Base-by-base conservation (phyloP, 306 rosid species). In the Mimosa pudica region DNA sequence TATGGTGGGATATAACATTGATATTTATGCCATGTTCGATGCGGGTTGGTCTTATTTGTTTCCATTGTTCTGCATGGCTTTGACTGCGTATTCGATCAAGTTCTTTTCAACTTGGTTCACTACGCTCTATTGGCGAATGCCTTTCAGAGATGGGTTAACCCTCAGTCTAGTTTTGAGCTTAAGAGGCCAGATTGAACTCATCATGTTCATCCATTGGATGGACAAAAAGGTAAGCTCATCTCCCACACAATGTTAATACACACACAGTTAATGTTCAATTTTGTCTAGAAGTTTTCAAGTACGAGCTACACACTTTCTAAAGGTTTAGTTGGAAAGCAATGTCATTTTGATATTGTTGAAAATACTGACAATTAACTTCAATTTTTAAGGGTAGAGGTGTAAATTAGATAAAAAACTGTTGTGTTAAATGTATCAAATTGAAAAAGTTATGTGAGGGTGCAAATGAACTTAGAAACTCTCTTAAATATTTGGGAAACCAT, bases 141-240 rank as follows among this genome's bases (percentile, higher is more conserved):
- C 97, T 1, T 3, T 86, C 1, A 83, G 87, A 76, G 97, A 94
- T 44, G 81, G 92, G 7, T 45, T 86, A 12, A 63, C 91, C 9
- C 61, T 91, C 4, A 85, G 95, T 79, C 82, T 92, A 35, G 78
- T 87, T 38, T 52, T 86, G 90, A 85, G 89, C 84, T 70, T 94
- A 17, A 88, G 89, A 85, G 97, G 97, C 13, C 93, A 90, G 13
- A 61, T 87, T 24, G 97, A 94, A 86, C 80, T 90, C 32, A 5
- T 92, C 13, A 35, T 94, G 42, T 89, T 89, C 70, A 45, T 90
- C 32, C 97, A 92, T 70, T 89, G 87, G 87, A 73, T 92, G 11
- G 97, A 92, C 75, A 90, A 94, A 81, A 83, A 3, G 83, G 98
- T 92, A 85, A 17, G 70, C 44, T 47, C 36, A 14, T 18, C 13